Percentiles rank a stretch among this genome's conserved stretches.
These are phyloP conservation scores for Macadamia integrifolia DNA, from an alignment of 164 flowering plant genomes.

Conservation along the genomic window DNA sequence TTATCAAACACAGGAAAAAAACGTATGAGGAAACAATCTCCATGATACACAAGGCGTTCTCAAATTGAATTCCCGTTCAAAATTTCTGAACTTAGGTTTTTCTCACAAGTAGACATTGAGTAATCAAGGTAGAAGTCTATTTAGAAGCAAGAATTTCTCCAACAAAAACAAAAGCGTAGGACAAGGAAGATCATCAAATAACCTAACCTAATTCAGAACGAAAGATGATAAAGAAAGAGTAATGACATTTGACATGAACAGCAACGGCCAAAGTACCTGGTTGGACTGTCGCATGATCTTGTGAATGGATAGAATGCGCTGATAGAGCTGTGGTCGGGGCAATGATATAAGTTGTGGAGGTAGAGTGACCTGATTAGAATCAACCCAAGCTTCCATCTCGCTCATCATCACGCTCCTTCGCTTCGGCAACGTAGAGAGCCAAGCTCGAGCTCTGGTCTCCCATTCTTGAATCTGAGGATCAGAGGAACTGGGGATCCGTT, in stretches of 20 bases:
- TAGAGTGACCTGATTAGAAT: slow-evolving; percentile 27
- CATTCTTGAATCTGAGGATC: slow-evolving; percentile 29
- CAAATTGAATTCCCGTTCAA: background rate
- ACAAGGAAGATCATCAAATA: background rate
- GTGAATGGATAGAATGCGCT: slow-evolving; percentile 31
- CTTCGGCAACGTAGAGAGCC: slow-evolving; percentile 51
- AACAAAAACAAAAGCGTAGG: background rate
- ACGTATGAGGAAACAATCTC: no score
- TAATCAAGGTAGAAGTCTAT: background rate
- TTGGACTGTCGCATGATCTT: slow-evolving; percentile 14
- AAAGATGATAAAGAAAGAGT: background rate
- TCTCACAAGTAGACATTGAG: background rate
- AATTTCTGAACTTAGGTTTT: background rate
- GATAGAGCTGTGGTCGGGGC: slow-evolving; percentile 39
- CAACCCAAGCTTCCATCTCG: slow-evolving; percentile 64
- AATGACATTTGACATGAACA: background rate
- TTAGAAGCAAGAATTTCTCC: background rate
- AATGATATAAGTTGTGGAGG: slow-evolving; percentile 37
- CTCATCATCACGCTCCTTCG: slow-evolving; percentile 28
- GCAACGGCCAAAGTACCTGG: slow-evolving; percentile 15
- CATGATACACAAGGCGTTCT: no score
- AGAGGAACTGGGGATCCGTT: background rate
- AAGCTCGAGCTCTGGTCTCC: slow-evolving; percentile 44
- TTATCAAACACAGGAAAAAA: no score
- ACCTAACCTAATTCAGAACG: no score